These are phyloP conservation scores for Lanmaoa rubissima DNA, from an alignment of 768 basidiomycete genomes.

Conservation along the genomic window DNA sequence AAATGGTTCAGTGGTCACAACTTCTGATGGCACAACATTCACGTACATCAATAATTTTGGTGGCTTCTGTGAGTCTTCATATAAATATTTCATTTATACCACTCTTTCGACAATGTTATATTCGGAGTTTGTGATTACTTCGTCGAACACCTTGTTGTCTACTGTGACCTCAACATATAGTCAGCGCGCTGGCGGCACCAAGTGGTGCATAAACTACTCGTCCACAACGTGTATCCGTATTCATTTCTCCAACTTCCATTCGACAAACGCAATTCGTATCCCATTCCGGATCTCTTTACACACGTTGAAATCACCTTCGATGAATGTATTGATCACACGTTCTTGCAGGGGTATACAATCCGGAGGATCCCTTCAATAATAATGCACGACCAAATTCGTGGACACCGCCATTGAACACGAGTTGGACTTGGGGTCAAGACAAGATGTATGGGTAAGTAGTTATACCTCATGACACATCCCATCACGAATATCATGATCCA, in stretches of 20 bases:
- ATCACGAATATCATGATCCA: constrained; percentile 9
- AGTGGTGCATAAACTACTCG: background rate
- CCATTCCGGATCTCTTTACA: background rate
- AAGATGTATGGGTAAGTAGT: constrained; percentile 54
- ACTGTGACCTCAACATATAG: background rate
- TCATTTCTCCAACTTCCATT: background rate
- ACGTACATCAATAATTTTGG: constrained; percentile 77
- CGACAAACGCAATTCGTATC: background rate
- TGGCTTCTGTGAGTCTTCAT: constrained; percentile 56
- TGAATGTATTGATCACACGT: constrained; percentile 2
- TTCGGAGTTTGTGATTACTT: background rate
- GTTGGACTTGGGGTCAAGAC: constrained; percentile 68
- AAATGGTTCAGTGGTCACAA: constrained; percentile 64
- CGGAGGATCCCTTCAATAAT: constrained; percentile 73
- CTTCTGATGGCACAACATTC: constrained; percentile 68
- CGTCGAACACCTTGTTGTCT: background rate
- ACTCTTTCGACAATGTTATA: background rate
- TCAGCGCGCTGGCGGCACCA: background rate
- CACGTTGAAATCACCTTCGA: background rate
- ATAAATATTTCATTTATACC: background rate
- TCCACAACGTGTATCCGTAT: background rate
- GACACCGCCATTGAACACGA: constrained; percentile 75
- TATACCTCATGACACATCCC: constrained; percentile 3
- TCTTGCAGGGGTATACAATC: constrained; percentile 58
- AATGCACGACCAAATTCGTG: constrained; percentile 73